Conservation (phyloP, 805 yeast species). For the Saturnispora mendoncae region DNA sequence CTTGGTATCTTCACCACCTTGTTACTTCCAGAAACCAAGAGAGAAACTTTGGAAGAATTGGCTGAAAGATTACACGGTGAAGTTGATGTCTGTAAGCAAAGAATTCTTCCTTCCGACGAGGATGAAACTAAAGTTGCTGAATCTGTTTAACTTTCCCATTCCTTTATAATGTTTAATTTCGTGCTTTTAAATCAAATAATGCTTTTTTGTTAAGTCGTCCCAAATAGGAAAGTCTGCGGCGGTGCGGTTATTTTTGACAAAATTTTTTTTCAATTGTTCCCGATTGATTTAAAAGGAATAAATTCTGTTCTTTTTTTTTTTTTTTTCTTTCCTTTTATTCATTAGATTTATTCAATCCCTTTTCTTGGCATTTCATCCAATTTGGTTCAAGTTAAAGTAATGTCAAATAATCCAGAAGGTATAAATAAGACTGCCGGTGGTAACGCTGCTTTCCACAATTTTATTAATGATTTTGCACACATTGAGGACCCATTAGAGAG, state of each 20-base stretch:
- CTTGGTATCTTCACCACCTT: conserved; percentile 58
- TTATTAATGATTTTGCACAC: conserved; percentile 68
- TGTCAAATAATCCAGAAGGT: conserved; percentile 2
- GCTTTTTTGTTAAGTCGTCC: not conserved
- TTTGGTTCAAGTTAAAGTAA: not conserved
- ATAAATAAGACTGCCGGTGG: conserved; percentile 51
- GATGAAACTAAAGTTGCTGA: conserved; percentile 21
- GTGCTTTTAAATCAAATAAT: not conserved
- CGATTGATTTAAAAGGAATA: not conserved
- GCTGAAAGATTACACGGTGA: conserved; percentile 79
- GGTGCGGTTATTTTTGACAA: not conserved
- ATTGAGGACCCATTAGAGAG: conserved; percentile 80
- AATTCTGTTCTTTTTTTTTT: not conserved
- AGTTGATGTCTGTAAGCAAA: conserved; percentile 33
- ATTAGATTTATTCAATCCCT: not conserved
- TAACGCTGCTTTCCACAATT: conserved; percentile 81
- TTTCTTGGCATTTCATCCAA: not conserved
- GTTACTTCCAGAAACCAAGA: conserved; percentile 82
- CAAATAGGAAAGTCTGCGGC: conserved; percentile 2
- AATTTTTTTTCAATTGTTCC: too few species aligned
- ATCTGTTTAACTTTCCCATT: conserved; percentile 10
- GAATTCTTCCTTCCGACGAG: conserved; percentile 21
- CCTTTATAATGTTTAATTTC: not conserved
- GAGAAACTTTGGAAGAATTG: conserved; percentile 81
- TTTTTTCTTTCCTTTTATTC: not conserved